These are phyloP conservation scores for Cyberlindnera euphorbiae DNA, from an alignment of 805 yeast genomes.

Conservation along the genomic window DNA sequence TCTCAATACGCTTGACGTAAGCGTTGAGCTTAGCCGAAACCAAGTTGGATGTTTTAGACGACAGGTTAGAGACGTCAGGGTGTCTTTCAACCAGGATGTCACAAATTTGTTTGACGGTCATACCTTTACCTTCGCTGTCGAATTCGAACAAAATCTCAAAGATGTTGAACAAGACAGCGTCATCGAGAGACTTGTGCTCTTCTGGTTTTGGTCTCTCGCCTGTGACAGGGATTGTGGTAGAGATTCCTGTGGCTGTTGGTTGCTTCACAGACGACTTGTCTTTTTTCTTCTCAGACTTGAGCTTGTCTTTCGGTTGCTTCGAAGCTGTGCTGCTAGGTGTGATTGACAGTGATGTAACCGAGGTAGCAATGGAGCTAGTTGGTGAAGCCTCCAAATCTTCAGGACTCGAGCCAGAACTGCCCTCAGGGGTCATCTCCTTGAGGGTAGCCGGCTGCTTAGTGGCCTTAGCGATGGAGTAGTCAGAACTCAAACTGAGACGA, in stretches of 20 bases:
- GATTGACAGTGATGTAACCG: constrained; percentile 18
- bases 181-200: constrained; percentile 63
- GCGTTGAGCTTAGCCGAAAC: constrained; percentile 83
- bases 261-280: constrained; percentile 24
- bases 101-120: constrained; percentile 88
- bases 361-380: constrained; percentile 18
- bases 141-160: constrained; percentile 65
- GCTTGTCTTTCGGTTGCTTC: constrained; percentile 12
- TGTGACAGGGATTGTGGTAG: constrained; percentile 76
- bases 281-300: constrained; percentile 20
- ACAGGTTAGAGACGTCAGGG: constrained; percentile 78
- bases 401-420: constrained; percentile 22
- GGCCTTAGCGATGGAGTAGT: constrained; percentile 13
- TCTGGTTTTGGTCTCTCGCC: constrained; percentile 70
- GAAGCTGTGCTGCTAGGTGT: constrained; percentile 7
- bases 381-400: constrained; percentile 25
- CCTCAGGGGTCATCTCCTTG: constrained; percentile 25
- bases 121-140: constrained; percentile 67
- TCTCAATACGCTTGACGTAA: constrained; percentile 78
- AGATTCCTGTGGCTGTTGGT: constrained; percentile 57
- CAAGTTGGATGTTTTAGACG: constrained; percentile 75
- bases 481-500: constrained; percentile 24
- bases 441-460: constrained; percentile 12
- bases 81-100: constrained; percentile 69
- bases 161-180: constrained; percentile 71